These are phyloP conservation scores for Verticillium zaregamsianum DNA, from an alignment of 2,329 filamentous ascomycete genomes.

Conservation along the genomic window DNA sequence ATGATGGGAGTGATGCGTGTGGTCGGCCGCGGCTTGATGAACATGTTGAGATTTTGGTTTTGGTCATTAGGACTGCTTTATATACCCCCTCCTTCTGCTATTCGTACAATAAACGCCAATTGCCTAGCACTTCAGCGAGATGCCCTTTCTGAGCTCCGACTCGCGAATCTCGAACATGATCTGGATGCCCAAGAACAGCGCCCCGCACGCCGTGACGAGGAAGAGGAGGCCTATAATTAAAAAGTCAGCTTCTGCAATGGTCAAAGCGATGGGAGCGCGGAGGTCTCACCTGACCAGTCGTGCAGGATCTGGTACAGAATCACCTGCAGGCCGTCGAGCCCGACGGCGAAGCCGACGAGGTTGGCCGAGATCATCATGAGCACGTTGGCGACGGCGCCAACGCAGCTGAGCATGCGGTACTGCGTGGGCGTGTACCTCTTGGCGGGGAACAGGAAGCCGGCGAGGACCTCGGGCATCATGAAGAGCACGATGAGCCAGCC, in stretches of 20 bases:
- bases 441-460: slow-evolving; percentile 66
- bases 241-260: slow-evolving; percentile 14
- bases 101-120: neutral
- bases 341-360: slow-evolving; percentile 89
- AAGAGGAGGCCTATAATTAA: slow-evolving; percentile 60
- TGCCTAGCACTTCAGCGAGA: slow-evolving; percentile 72
- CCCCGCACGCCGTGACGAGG: slow-evolving; percentile 64
- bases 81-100: neutral
- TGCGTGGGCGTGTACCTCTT: slow-evolving; percentile 65
- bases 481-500: slow-evolving; percentile 95
- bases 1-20: neutral
- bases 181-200: slow-evolving; percentile 80
- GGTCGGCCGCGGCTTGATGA: neutral
- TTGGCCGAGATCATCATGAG: slow-evolving; percentile 97
- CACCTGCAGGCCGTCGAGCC: slow-evolving; percentile 77
- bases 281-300: slow-evolving; percentile 60
- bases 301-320: slow-evolving; percentile 72
- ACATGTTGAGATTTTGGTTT: neutral
- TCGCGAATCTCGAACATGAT: slow-evolving; percentile 96
- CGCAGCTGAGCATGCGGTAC: slow-evolving; percentile 76
- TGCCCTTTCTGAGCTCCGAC: slow-evolving; percentile 74
- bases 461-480: slow-evolving; percentile 82
- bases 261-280: neutral
- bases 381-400: slow-evolving; percentile 78
- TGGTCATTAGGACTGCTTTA: neutral